Evolutionary conservation across 2,329 filamentous ascomycete genomes (phyloP), one percentile per base, ranked within the genome.

Genomic region (Pseudogymnoascus verrucosus): DNA sequence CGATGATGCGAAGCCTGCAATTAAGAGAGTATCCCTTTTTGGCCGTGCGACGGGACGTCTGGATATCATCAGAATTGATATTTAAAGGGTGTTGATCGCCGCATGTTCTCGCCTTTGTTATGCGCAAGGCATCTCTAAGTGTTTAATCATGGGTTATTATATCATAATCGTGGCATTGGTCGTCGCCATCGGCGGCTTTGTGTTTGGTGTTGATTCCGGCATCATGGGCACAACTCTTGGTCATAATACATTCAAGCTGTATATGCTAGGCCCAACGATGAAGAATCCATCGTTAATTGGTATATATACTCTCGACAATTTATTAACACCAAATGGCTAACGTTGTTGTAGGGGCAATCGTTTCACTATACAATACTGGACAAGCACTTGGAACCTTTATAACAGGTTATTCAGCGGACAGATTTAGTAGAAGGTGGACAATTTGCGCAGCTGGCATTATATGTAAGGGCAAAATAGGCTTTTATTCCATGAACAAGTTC

Each of bases 341-440:
- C 10, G 4, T 5, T 19, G 1, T 34, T 7, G 12, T 36, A 40
- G 72, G 72, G 3, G 72, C 69, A 16, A 74, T 75, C 10, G 73
- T 76, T 1, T 74, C 71, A 0, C 65, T 71, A 3, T 75, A 74
- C 65, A 71, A 74, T n/a, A 72, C 71, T 23, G 72, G 73, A 0
- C 69, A 74, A 40, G 71, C 70, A 4, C 62, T 75, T 6, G 73
- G 73, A 0, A 71, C 70, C 14, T 62, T 73, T 14, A 67, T 70
- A 7, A 68, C 70, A 5, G 75, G 75, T 0, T 74, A 71, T 39
- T 67, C 71, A 4, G 73, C 73, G 2, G 75, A 76, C 47, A 71
- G 44, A 14, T 72, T 75, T 59, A 73, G 74, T 67, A 71, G 76
- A 31, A 70, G 72, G 59, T 75, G 72, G 68, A 76, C 73, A 5